These are phyloP conservation scores for Tieghemiomyces parasiticus DNA, from an alignment of 192 early-diverging fungal genomes.

Conservation along the genomic window DNA sequence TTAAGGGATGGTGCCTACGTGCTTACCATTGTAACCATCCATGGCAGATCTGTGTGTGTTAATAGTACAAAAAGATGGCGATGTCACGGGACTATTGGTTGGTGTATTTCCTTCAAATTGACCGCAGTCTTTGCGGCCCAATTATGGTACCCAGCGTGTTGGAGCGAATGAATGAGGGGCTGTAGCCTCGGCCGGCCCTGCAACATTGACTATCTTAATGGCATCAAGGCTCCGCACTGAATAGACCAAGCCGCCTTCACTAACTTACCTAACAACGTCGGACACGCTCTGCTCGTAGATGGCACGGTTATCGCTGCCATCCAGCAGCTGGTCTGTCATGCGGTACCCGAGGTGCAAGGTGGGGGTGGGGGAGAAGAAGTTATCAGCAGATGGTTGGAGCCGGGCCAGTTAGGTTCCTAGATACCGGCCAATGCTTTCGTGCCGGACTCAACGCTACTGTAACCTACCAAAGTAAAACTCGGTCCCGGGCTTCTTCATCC, in stretches of 20 bases:
- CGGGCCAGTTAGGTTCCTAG: background rate
- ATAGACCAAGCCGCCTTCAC: no score
- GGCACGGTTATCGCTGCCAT: conserved; percentile 18
- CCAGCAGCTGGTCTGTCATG: background rate
- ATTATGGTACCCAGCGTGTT: no score
- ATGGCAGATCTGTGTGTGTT: conserved; percentile 38
- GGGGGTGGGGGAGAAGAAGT: background rate
- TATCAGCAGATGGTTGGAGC: background rate
- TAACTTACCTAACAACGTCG: conserved; percentile 24
- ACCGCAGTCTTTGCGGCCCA: no score
- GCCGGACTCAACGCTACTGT: background rate
- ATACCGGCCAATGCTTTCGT: background rate
- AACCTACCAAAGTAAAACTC: conserved; percentile 5
- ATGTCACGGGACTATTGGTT: no score
- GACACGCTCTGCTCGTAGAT: conserved; percentile 25
- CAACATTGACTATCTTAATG: no score
- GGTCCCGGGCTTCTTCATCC: background rate
- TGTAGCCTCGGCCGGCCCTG: no score
- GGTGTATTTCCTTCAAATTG: no score
- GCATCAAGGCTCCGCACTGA: no score
- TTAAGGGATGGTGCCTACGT: no score
- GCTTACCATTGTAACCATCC: conserved; percentile 71
- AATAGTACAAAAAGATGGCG: conserved; percentile 4
- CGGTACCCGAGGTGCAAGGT: background rate
- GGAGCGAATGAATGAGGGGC: no score